Evolutionary conservation across 805 yeast genomes (phyloP).

Genomic region (Starmerella etchellsii): DNA sequence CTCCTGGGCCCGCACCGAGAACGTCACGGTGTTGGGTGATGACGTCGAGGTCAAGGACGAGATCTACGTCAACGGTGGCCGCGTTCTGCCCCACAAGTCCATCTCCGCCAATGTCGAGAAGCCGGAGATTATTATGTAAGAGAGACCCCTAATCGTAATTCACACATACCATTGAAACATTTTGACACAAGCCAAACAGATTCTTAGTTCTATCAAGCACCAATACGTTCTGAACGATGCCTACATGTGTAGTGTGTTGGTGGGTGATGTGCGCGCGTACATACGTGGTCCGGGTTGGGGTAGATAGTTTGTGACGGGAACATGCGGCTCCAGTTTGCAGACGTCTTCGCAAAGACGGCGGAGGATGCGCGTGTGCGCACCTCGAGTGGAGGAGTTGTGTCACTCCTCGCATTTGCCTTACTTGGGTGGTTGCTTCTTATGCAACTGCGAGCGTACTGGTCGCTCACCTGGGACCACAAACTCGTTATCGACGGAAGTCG

Average conservation of each 20-base stretch:
- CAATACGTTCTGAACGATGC: too few species aligned
- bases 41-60: conserved; percentile 98
- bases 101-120: conserved; percentile 92
- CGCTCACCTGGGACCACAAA: conserved; percentile 61
- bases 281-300: too few species aligned
- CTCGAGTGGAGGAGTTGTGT: conserved; percentile 78
- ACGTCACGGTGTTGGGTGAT: conserved; percentile 95
- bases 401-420: conserved; percentile 52
- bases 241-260: too few species aligned
- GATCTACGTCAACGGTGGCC: conserved; percentile 98
- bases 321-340: conserved; percentile 28
- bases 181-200: too few species aligned
- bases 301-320: too few species aligned
- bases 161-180: too few species aligned
- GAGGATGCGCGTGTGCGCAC: conserved; percentile 88
- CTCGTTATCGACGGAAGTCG: conserved; percentile 64
- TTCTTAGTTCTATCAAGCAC: too few species aligned
- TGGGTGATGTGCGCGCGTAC: too few species aligned
- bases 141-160: too few species aligned
- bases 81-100: conserved; percentile 96
- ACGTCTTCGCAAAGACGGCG: conserved; percentile 87
- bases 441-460: conserved; percentile 66
- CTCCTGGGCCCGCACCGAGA: conserved; percentile 97
- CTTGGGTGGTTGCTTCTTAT: conserved; percentile 50
- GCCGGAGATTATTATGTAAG: conserved; percentile 91